Evolutionary conservation across 805 yeast genomes (phyloP).

Genomic region (Pichia membranifaciens): DNA sequence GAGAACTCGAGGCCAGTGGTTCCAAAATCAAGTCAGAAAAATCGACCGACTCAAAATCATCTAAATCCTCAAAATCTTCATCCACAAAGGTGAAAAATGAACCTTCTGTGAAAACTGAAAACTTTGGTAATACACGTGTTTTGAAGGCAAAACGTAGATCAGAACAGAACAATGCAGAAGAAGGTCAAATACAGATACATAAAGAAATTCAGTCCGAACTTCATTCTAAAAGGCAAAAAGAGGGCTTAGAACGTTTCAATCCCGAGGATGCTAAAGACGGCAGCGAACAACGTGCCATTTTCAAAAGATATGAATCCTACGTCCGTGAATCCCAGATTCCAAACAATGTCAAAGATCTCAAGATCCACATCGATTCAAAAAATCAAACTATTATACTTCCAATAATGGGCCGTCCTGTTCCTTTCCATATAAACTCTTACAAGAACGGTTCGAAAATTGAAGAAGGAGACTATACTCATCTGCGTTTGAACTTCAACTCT

Average conservation of each 20-base stretch:
- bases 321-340: constrained; percentile 93
- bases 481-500: constrained; percentile 86
- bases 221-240: constrained; percentile 80
- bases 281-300: constrained; percentile 61
- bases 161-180: constrained; percentile 67
- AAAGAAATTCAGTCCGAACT: constrained; percentile 77
- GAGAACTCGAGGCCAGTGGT: constrained; percentile 6
- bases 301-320: constrained; percentile 90
- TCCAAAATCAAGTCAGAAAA: constrained; percentile 21
- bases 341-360: constrained; percentile 69
- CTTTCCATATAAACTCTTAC: constrained; percentile 91
- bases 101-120: constrained; percentile 12
- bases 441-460: constrained; percentile 93
- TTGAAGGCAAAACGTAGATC: constrained; percentile 75
- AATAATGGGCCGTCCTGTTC: constrained; percentile 93
- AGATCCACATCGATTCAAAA: constrained; percentile 80
- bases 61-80: constrained; percentile 2
- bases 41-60: constrained; percentile 7
- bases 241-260: constrained; percentile 76
- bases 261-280: constrained; percentile 68
- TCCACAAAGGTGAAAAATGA: constrained; percentile 5
- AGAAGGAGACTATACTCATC: constrained; percentile 89
- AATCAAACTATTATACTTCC: constrained; percentile 88
- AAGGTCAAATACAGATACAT: constrained; percentile 71
- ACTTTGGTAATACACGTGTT: constrained; percentile 49